Evolutionary conservation across 169 alveolate genomes (phyloP).

Genomic region (Cryptosporidium bovis): DNA sequence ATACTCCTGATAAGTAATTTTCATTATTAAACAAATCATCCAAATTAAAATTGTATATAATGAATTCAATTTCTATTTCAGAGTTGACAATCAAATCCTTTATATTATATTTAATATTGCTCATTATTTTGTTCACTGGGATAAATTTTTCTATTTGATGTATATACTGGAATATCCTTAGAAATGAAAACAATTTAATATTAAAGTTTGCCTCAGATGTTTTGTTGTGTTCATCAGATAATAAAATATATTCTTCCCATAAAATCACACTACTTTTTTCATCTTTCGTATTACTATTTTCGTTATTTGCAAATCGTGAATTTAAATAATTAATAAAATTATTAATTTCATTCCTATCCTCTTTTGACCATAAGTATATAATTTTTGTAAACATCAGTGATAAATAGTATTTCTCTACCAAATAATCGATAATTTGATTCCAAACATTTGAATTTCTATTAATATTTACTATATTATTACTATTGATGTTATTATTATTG

Average conservation of each 20-base stretch:
- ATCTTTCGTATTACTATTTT: neutral
- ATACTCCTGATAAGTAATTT: neutral
- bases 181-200: constrained; percentile 19
- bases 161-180: constrained; percentile 37
- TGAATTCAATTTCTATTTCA: neutral
- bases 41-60: neutral
- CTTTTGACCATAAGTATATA: constrained; percentile 9
- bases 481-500: neutral
- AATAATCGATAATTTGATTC: constrained; percentile 23
- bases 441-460: constrained; percentile 42
- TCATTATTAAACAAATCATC: neutral
- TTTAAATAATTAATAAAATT: neutral
- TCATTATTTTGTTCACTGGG: neutral
- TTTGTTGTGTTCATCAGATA: constrained; percentile 6
- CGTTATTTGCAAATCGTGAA: neutral
- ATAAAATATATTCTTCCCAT: neutral
- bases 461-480: constrained; percentile 1
- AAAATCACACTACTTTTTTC: neutral
- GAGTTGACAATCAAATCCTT: neutral
- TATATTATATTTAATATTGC: neutral
- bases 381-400: constrained; percentile 20
- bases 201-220: constrained; percentile 7
- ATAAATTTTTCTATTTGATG: constrained; percentile 6
- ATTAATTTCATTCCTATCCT: neutral
- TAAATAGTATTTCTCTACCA: constrained; percentile 21